Base-by-base conservation (phyloP, 1,139 yeast genomes). In the Sugiyamaella sp. region DNA sequence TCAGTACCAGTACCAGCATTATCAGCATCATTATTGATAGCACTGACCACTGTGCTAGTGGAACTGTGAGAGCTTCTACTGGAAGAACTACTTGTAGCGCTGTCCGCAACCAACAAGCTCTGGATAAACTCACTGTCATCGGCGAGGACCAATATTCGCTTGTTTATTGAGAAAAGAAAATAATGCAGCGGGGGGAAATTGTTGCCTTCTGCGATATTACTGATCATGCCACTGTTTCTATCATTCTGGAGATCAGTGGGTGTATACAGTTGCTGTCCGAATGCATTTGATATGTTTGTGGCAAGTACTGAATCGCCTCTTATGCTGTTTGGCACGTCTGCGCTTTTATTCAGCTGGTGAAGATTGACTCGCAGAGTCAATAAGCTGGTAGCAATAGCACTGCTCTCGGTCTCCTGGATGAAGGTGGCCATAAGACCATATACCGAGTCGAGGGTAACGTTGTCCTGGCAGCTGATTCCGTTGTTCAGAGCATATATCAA, bases 301-400 rank as follows among this genome's bases (percentile, higher is more conserved):
- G 55, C 29, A 9, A 56, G 24, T 2, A 32, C 32, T 9, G 39
- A 27, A 24, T 53, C 52, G 2, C 57, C 57, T 3, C 22, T 2
- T 3, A 37, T 27, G 21, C 20, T 8, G 41, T 54, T 45, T 12
- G 17, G 45, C 10, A 44, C 38, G 9, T 44, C 33, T 2, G 10
- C n/a, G 56, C 48, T 56, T 49, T 50, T 46, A 46, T 57, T 52
- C 35, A 67, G 47, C 3, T 66, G 60, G 56, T 71, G 72, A 53
- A 81, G 69, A 55, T 78, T 77, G 52, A 85, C 64, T n/a, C 84
- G 66, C 19, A 89, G 33, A 47, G 76, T 74, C n/a, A 87, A 44
- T 29, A 82, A 63, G 63, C 81, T 79, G 1, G 82, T 86, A 17
- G 79, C 74, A 58, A 84, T 62, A 5, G 22, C 40, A 55, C 79